phyloP scores from a whole-genome alignment of 441 rosid genomes.

The Pelargonium fulgidum region DNA sequence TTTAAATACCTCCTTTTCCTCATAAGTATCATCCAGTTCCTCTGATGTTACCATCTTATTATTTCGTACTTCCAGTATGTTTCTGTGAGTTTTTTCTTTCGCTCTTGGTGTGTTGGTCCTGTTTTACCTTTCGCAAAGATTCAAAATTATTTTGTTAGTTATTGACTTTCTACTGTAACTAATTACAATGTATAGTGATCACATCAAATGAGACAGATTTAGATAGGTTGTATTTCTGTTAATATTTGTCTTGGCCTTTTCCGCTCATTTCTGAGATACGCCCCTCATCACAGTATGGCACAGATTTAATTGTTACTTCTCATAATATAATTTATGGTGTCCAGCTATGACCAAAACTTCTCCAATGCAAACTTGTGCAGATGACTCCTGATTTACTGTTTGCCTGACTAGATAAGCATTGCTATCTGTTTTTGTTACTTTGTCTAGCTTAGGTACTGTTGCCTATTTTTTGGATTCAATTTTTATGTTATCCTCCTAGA shows the following conservation, averaged over 20 bases:
- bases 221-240: not conserved
- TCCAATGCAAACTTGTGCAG: not conserved
- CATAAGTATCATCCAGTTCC: too few species aligned
- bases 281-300: not conserved
- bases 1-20: not conserved
- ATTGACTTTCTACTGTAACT: not conserved
- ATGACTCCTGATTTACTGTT: slow-evolving; percentile 6
- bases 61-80: not conserved
- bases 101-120: not conserved
- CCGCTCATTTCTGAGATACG: not conserved
- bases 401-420: not conserved
- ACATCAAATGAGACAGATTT: not conserved
- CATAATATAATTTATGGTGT: not conserved
- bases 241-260: slow-evolving; percentile 4
- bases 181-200: not conserved
- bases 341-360: not conserved
- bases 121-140: not conserved
- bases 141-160: not conserved
- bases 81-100: not conserved
- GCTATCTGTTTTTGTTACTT: not conserved
- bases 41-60: too few species aligned
- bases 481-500: not conserved
- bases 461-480: not conserved
- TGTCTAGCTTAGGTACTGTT: not conserved
- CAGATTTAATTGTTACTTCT: not conserved